A percentile compares a stretch with the other conserved stretches of the same genome.
These are phyloP conservation scores for Fusarium begoniae DNA, from an alignment of 2,329 filamentous ascomycete genomes.

Conservation along the genomic window DNA sequence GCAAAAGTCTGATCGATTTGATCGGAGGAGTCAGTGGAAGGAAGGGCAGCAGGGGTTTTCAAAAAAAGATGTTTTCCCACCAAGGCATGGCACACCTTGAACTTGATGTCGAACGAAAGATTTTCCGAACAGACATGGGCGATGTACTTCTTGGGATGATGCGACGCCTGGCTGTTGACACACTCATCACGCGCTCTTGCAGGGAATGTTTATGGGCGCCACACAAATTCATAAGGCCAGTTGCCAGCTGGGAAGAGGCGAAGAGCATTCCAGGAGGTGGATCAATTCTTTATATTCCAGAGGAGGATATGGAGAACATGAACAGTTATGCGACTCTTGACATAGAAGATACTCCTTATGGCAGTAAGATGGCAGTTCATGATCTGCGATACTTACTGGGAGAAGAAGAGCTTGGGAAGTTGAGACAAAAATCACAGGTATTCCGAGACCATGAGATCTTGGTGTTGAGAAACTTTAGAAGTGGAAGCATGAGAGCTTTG, in stretches of 20 bases:
- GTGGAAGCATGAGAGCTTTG: conserved; percentile 52
- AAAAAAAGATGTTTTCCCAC: conserved; percentile 22
- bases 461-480: conserved; percentile 53
- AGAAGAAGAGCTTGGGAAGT: conserved; percentile 50
- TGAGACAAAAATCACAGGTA: conserved; percentile 49
- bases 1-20: conserved; percentile 44
- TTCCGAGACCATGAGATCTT: conserved; percentile 53
- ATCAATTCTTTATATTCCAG: conserved; percentile 56
- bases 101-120: neutral
- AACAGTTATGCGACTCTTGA: conserved; percentile 58
- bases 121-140: conserved; percentile 64
- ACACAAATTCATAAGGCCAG: conserved; percentile 53
- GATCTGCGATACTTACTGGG: conserved; percentile 63
- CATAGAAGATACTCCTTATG: conserved; percentile 46
- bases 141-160: conserved; percentile 60
- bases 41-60: neutral
- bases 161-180: conserved; percentile 56
- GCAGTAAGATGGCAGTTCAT: conserved; percentile 59
- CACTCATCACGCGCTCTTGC: conserved; percentile 49
- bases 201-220: conserved; percentile 2
- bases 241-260: conserved; percentile 56
- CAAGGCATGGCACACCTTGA: conserved; percentile 43
- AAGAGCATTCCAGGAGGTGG: conserved; percentile 52
- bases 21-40: conserved; percentile 7
- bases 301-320: conserved; percentile 35